Conservation (phyloP, 331 rosid genomes). For the Malus hybrid region DNA sequence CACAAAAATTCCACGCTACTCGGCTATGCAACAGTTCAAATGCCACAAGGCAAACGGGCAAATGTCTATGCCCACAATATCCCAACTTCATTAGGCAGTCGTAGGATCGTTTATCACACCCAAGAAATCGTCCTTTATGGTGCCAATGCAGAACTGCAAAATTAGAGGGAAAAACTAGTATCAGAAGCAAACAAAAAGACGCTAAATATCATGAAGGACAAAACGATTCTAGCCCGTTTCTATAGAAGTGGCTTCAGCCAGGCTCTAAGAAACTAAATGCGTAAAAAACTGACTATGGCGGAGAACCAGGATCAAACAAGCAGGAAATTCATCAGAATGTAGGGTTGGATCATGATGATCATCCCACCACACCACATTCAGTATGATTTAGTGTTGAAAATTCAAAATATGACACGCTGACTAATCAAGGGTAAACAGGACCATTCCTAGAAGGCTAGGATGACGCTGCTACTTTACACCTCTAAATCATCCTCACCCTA, state of each 20-base stretch:
- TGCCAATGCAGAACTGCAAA: conserved; percentile 91
- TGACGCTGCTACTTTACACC: not conserved
- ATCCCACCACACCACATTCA: not conserved
- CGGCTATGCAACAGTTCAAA: not conserved
- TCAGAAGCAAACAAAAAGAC: not conserved
- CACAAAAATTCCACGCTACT: not conserved
- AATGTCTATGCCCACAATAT: not conserved
- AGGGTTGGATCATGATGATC: not conserved
- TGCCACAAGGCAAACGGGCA: not conserved
- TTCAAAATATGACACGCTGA: not conserved
- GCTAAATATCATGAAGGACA: not conserved
- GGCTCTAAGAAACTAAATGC: not conserved
- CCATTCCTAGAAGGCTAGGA: not conserved
- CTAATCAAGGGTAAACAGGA: not conserved
- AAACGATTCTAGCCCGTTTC: not conserved
- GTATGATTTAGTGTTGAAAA: not conserved
- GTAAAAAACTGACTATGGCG: not conserved
- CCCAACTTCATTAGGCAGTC: conserved; percentile 20
- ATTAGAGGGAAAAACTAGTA: not conserved
- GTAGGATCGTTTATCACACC: conserved; percentile 94
- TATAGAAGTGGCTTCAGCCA: not conserved
- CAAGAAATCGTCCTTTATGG: conserved; percentile 93
- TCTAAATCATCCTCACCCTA: not conserved
- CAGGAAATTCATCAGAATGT: not conserved
- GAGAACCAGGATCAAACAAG: not conserved